A percentile compares a stretch with the other conserved stretches of the same genome.
phyloP scores from a whole-genome alignment of 768 basidiomycete species.

The Rhodotorula taiwanensis region DNA sequence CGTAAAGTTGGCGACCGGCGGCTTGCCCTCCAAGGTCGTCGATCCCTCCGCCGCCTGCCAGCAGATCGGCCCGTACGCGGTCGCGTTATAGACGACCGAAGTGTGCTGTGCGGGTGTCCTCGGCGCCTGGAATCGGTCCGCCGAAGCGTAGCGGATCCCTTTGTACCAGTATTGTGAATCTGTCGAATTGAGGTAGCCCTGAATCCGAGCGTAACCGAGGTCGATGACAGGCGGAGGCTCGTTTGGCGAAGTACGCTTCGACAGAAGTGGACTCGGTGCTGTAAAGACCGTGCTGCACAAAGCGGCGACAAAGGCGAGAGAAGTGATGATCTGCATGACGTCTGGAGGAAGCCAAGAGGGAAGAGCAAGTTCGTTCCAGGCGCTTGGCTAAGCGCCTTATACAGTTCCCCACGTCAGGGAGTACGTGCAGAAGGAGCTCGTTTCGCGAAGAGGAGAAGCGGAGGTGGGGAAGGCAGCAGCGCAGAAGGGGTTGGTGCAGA shows the following conservation, averaged over 20 bases:
- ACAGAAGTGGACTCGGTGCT: not conserved
- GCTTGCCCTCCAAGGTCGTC: not conserved
- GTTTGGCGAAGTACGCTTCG: not conserved
- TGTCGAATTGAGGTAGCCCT: not conserved
- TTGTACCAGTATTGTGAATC: not conserved
- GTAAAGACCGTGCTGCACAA: no score
- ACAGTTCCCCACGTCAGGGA: no score
- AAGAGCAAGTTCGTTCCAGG: no score
- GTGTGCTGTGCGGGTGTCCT: not conserved
- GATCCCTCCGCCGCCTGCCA: not conserved
- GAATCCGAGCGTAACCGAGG: not conserved
- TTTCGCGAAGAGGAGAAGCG: no score
- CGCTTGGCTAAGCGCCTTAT: no score
- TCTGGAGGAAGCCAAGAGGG: no score
- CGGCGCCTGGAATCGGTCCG: not conserved
- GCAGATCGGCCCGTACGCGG: not conserved
- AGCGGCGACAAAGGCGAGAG: no score
- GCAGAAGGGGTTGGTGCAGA: no score
- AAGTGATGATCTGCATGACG: no score
- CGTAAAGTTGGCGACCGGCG: not conserved
- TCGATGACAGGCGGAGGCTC: constrained; percentile 1
- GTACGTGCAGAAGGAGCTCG: no score
- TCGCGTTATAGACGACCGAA: not conserved
- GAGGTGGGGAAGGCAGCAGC: no score
- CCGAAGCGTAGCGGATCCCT: not conserved